A percentile compares a stretch with the other conserved stretches of the same genome.
Conservation (phyloP, 345 rosid species). For the Eucalyptus leucophloia region DNA sequence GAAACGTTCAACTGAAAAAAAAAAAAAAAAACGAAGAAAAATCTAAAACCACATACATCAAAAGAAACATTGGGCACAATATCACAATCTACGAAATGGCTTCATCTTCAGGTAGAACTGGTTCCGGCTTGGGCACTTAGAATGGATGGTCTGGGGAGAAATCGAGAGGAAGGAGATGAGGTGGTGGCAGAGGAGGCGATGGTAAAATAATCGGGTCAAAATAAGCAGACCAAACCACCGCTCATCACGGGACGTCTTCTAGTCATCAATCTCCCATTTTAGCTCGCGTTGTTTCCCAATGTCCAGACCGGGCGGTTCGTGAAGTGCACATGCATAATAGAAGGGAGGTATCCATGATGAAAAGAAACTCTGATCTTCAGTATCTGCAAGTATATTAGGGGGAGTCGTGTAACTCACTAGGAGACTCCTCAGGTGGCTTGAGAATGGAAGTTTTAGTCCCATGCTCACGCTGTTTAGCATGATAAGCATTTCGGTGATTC, state of each 20-base stretch:
- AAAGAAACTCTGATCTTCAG: not conserved
- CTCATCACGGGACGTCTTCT: not conserved
- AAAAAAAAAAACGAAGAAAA: too few relatives aligned
- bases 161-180: not conserved
- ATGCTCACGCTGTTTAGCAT: not conserved
- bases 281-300: not conserved
- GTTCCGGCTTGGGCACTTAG: not conserved
- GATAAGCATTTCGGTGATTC: not conserved
- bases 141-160: not conserved
- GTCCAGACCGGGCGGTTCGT: not conserved
- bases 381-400: not conserved
- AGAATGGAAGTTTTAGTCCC: not conserved
- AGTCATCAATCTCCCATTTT: not conserved
- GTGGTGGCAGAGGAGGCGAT: not conserved
- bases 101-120: not conserved
- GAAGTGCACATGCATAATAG: not conserved
- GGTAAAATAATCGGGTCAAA: not conserved
- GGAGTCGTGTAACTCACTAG: not conserved
- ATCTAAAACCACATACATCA: not conserved
- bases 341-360: not conserved
- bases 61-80: not conserved
- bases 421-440: not conserved
- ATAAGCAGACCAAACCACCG: not conserved
- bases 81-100: too few relatives aligned
- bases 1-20: not conserved